A percentile compares a stretch with the other conserved stretches of the same genome.
These are phyloP conservation scores for Colletotrichum abscissum DNA, from an alignment of 2,329 filamentous ascomycete genomes.

Conservation along the genomic window DNA sequence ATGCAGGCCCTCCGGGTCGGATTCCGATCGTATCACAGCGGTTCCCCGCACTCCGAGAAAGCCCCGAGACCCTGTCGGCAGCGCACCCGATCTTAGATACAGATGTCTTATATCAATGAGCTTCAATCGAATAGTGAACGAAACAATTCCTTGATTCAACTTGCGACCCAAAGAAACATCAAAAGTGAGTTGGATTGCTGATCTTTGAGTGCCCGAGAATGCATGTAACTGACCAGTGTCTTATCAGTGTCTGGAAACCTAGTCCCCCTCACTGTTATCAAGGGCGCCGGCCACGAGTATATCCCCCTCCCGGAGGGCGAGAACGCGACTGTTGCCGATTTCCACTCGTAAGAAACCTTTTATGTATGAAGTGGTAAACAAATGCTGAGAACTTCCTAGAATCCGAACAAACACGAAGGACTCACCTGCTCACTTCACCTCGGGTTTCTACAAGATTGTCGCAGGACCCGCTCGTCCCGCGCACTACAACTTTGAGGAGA, in stretches of 20 bases:
- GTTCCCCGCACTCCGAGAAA: slow-evolving; percentile 5
- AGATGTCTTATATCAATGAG: neutral
- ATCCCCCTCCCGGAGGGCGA: slow-evolving; percentile 30
- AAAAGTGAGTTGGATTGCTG: too few relatives aligned
- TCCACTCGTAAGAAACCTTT: slow-evolving; percentile 19
- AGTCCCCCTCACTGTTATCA: slow-evolving; percentile 32
- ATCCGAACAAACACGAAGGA: slow-evolving; percentile 24
- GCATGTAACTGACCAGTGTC: too few relatives aligned
- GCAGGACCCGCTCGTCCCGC: slow-evolving; percentile 27
- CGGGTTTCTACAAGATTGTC: slow-evolving; percentile 33
- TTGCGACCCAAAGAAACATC: neutral
- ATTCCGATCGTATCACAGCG: slow-evolving; percentile 1
- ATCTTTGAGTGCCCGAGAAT: too few relatives aligned
- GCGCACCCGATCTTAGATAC: neutral
- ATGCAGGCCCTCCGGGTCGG: neutral
- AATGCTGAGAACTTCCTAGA: neutral
- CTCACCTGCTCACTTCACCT: slow-evolving; percentile 8
- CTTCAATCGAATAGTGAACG: neutral
- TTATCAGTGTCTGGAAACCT: slow-evolving; percentile 34
- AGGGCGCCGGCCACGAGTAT: slow-evolving; percentile 30
- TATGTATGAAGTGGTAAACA: too few relatives aligned
- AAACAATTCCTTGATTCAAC: neutral
- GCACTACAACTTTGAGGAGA: slow-evolving; percentile 40
- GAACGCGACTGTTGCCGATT: slow-evolving; percentile 33
- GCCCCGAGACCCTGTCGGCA: slow-evolving; percentile 1